These are phyloP conservation scores for Zoysia matrella DNA, from an alignment of 202 grass and related monocot genomes.

Conservation along the genomic window DNA sequence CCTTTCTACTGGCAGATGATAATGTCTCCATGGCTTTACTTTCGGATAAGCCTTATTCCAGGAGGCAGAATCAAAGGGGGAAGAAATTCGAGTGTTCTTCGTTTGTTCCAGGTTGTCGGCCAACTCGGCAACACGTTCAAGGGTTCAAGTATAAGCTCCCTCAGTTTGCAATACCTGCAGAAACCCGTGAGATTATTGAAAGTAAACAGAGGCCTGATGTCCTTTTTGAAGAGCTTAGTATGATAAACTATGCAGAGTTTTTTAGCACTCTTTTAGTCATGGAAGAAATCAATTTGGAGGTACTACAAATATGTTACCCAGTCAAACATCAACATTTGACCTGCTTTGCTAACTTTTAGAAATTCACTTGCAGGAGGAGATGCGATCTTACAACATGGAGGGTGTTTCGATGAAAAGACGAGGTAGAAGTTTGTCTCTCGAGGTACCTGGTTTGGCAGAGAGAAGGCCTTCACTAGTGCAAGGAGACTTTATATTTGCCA, in stretches of 20 bases:
- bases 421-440: conserved; percentile 63
- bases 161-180: conserved; percentile 68
- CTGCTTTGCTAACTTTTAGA: conserved; percentile 51
- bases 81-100: conserved; percentile 61
- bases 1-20: conserved; percentile 91
- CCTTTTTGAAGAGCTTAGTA: conserved; percentile 61
- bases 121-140: conserved; percentile 49
- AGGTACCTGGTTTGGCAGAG: conserved; percentile 89
- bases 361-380: conserved; percentile 64
- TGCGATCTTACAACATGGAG: conserved; percentile 89
- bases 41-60: conserved; percentile 77
- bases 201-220: conserved; percentile 71
- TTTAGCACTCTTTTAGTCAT: conserved; percentile 86
- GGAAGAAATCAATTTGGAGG: conserved; percentile 95
- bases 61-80: conserved; percentile 29
- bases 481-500: conserved; percentile 73
- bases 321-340: conserved; percentile 28
- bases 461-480: conserved; percentile 77
- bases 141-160: conserved; percentile 74
- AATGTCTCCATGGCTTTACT: conserved; percentile 72
- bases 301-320: conserved; percentile 40
- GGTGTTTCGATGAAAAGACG: conserved; percentile 67
- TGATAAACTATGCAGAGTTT: conserved; percentile 64
- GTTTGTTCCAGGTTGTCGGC: conserved; percentile 66
- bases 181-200: conserved; percentile 71